Evolutionary conservation across 1,284 basidiomycete species (phyloP).

Genomic region (Ceratorhiza oryzae-sativae): DNA sequence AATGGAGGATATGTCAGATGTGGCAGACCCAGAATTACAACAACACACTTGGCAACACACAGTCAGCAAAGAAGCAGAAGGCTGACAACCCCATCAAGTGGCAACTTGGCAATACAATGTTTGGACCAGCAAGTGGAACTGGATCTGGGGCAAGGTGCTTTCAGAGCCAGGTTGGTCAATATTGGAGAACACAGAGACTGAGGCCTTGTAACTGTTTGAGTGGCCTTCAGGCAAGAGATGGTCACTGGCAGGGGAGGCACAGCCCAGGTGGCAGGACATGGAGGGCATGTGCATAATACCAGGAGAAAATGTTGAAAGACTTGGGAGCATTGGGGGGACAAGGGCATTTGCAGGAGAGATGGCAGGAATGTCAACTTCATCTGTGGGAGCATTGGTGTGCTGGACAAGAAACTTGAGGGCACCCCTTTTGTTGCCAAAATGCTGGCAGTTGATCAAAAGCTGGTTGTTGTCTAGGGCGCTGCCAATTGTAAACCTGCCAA

Average conservation of each 20-base stretch:
- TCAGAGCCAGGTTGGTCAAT: constrained; percentile 53
- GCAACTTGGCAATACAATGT: constrained; percentile 1
- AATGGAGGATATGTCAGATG: constrained; percentile 4
- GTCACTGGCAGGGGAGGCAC: constrained; percentile 73
- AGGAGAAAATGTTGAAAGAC: constrained; percentile 10
- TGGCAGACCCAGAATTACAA: neutral
- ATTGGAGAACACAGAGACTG: constrained; percentile 51
- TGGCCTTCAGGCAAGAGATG: constrained; percentile 58
- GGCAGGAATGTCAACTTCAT: neutral
- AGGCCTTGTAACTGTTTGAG: constrained; percentile 69
- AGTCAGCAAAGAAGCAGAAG: neutral
- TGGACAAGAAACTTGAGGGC: constrained; percentile 83
- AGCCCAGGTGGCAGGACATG: constrained; percentile 55
- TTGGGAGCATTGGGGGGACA: constrained; percentile 4
- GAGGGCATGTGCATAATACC: constrained; percentile 18
- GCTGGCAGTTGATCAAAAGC: constrained; percentile 74
- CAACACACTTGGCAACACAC: neutral
- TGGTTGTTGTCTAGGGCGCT: constrained; percentile 72
- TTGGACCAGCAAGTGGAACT: neutral
- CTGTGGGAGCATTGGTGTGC: neutral
- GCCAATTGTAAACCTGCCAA: constrained; percentile 74
- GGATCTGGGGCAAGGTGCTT: constrained; percentile 52
- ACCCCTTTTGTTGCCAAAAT: constrained; percentile 74
- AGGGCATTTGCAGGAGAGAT: neutral
- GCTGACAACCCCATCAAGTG: neutral